Base-by-base conservation (phyloP, 768 basidiomycete species). In the Podaxis mareebaensis region DNA sequence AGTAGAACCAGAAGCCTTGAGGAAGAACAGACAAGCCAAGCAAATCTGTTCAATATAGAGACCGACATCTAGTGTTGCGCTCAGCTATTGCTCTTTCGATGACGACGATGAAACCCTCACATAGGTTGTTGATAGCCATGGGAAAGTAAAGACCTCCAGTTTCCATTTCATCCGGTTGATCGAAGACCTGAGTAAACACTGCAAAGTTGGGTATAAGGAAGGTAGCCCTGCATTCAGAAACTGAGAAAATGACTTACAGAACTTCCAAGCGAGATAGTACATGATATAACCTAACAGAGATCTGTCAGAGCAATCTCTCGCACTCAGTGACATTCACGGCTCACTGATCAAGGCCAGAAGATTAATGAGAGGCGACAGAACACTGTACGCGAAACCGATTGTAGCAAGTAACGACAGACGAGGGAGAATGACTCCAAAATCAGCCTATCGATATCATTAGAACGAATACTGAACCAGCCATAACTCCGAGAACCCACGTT, bases 21-120 rank as follows among this genome's bases (percentile, higher is more conserved):
- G 74, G 81, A 92, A 90, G 77, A 91, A 89, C 10, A 91, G 77
- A 17, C 85, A 87, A 5, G 82, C 79, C 17, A 91, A 75, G 66
- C 85, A 87, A 33, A 90, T 74, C 68, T 90, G 85, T 68, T 88
- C 84, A 68, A 91, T 87, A 71, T 92, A 92, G 52, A 92, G 78
- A 0, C 88, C 89, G 30, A 87, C 84, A 67, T 90, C 76, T 87
- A 68, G 3, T 58, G 55, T 51, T 22, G 26, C 20, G 24, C 26
- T 51, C 20, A 51, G 12, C 12, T 51, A 17, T 24, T 24, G 24
- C 13, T 15, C 22, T 13, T 51, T 10, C 22, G 11, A 26, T 20
- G 10, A 28, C 22, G 22, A 65, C 24, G 20, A 39, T 2, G 42
- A 69, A 33, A 10, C 1, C 8, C 81, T 59, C 68, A 84, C 83